Evolutionary conservation across 805 yeast genomes (phyloP), one percentile per base, ranked within the genome.

Genomic region (Wickerhamomyces chambardii): DNA sequence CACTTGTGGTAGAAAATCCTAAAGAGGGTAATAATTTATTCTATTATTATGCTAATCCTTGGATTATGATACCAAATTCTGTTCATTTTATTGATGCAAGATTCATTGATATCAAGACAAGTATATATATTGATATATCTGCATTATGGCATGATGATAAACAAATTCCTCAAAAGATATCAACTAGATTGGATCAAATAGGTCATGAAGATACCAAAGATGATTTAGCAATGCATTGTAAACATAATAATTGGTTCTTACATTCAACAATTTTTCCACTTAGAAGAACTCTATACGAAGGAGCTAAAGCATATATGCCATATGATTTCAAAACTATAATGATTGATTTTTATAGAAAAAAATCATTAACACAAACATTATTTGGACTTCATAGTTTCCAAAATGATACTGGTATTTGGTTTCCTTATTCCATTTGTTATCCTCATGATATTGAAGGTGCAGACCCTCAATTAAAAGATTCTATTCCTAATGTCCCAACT

Each of bases 21-120:
- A 36, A 39, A 14, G 38, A 44, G 4, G 66, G 66, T 15, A 37
- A 43, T 29, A 19, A 28, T 25, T 16, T 35, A 6, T 40, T 41
- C 21, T 39, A 64, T 70, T 47, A 80, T 79, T 3, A 63, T 68
- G 38, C 78, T 63, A 50, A 68, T 70, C 42, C 42, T 73, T 34
- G 70, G 54, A 70, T 38, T 31, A 17, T 41, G 28, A 40, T 38
- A 28, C 49, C 51, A 15, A 77, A 78, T 48, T 73, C 73, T 45
- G 21, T 22, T 6, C 45, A 45, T 18, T 41, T 46, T 35, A 52
- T 53, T 31, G 58, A 53, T 41, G 51, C 70, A 2, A 46, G 76
- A 29, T 67, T 67, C 41, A 67, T 70, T 33, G 76, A 70, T 45
- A 46, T 62, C 8, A 63, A 60, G 34, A 61, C 73, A 14, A 75